phyloP scores from a whole-genome alignment of 345 rosid species.

The Pistacia integerrima region DNA sequence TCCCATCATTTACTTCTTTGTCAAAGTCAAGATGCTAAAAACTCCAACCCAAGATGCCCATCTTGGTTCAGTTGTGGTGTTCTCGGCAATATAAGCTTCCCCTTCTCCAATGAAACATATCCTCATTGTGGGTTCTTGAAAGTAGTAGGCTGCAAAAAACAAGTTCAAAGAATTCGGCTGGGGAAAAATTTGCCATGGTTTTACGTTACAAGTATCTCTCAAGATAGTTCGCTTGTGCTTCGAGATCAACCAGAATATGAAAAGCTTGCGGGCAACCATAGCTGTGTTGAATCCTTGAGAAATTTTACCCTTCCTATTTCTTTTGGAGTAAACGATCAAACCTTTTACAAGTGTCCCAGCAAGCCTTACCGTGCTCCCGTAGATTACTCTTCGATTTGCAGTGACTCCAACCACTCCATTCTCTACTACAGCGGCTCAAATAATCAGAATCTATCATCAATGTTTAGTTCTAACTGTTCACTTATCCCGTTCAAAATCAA shows the following conservation, averaged over 20 bases:
- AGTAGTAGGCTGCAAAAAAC: slow-evolving; percentile 28
- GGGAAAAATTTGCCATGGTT: slow-evolving; percentile 27
- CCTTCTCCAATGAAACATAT: slow-evolving; percentile 9
- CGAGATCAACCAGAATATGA: slow-evolving; percentile 2
- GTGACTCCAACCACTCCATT: slow-evolving; percentile 19
- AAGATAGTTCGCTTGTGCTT: slow-evolving; percentile 29
- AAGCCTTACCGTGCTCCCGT: neutral
- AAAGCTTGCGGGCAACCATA: neutral
- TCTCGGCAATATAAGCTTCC: slow-evolving; percentile 20
- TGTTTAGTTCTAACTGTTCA: too few relatives aligned
- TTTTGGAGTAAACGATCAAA: neutral
- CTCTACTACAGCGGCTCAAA: neutral
- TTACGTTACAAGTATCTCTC: slow-evolving; percentile 26
- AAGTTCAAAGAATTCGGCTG: slow-evolving; percentile 32
- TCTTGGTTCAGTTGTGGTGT: slow-evolving; percentile 24
- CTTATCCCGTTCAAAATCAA: too few relatives aligned
- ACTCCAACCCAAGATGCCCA: neutral
- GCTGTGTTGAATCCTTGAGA: neutral
- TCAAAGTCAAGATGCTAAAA: neutral
- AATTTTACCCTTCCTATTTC: neutral
- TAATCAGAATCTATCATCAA: too few relatives aligned
- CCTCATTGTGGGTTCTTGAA: slow-evolving; percentile 32
- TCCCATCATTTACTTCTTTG: neutral
- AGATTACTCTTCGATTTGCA: neutral
- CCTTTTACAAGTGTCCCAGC: slow-evolving; percentile 35